Evolutionary conservation across 2,329 filamentous ascomycete genomes (phyloP), one percentile per base, ranked within the genome.

Genomic region (Ophiostoma novo-ulmi): DNA sequence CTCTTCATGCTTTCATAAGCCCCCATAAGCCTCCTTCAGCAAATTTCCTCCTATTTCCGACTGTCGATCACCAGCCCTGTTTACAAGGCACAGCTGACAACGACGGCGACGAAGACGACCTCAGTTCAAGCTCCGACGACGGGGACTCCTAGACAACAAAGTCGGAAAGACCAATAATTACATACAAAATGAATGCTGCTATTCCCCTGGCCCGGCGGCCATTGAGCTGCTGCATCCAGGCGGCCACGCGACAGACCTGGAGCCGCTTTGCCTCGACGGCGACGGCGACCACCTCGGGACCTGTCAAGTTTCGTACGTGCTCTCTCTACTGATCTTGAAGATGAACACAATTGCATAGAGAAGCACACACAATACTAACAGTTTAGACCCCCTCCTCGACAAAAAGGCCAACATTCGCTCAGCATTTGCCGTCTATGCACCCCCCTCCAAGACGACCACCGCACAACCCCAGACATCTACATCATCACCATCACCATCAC

Each of bases 401-500:
- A 74, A 72, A 55, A 67, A 68, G 26, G 70, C 70, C 64, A 67
- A 70, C 39, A 55, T 79, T 74, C 80, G 80, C 75, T 79, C 78
- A 74, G 81, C 81, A 73, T 87, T 87, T 78, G 80, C 84, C 73
- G 78, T 87, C 65, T 87, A 84, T 78, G 72, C 73, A 17, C 70
- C 73, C 11, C 70, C 72, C 2, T 72, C 52, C n/a, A 70, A n/a
- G 52, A 68, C 71, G 20, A 69, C 69, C 13, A 31, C 55, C 65
- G 36, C 55, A 65, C 68, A 64, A 69, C 63, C 7, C 72, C 69
- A 63, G 61, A 68, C 69, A 39, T 64, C 72, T 8, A 58, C 71
- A 70, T 70, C 74, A 63, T 63, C 41, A 66, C 65, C 64, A 71
- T 72, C 52, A 61, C 5, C 41, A 64, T 67, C 64, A 71, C 72